A percentile compares a stretch with the other conserved stretches of the same genome.
These are phyloP conservation scores for Penicillium expansum DNA, from an alignment of 2,329 filamentous ascomycete species.

Conservation along the genomic window DNA sequence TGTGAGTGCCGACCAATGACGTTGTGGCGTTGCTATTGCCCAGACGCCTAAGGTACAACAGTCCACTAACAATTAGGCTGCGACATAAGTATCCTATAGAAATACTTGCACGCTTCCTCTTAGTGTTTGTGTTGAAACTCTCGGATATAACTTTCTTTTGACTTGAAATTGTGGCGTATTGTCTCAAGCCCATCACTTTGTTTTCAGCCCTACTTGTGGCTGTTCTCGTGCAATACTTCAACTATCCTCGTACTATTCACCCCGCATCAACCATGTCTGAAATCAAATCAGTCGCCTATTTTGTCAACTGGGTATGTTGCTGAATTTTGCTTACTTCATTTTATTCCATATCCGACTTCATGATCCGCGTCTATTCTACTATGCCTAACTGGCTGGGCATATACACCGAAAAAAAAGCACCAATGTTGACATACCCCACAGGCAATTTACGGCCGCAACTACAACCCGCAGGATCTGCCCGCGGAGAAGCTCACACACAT, in stretches of 20 bases:
- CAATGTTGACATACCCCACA: conserved; percentile 21
- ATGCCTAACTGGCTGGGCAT: not conserved
- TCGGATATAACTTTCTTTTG: not conserved
- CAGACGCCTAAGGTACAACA: conserved; percentile 18
- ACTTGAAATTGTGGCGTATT: conserved; percentile 15
- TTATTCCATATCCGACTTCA: not conserved
- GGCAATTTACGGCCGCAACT: conserved; percentile 84
- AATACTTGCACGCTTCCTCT: not conserved
- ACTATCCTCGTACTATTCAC: conserved; percentile 9
- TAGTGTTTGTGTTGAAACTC: not conserved
- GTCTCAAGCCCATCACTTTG: conserved; percentile 3
- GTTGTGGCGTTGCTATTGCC: conserved; percentile 18
- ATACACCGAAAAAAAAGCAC: not conserved
- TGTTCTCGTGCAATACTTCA: conserved; percentile 17
- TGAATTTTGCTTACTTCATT: not conserved
- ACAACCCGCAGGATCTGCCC: conserved; percentile 78
- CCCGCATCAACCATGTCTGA: conserved; percentile 25
- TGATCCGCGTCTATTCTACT: not conserved
- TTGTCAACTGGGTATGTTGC: conserved; percentile 45
- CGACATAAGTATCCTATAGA: conserved; percentile 22
- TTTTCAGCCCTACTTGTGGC: conserved; percentile 16
- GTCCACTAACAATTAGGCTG: conserved; percentile 27
- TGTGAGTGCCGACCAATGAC: conserved; percentile 15
- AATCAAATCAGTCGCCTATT: conserved; percentile 42
- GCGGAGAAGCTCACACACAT: conserved; percentile 81